Base-by-base conservation (phyloP, 2,329 filamentous ascomycete species). In the Epichloe gansuensis region DNA sequence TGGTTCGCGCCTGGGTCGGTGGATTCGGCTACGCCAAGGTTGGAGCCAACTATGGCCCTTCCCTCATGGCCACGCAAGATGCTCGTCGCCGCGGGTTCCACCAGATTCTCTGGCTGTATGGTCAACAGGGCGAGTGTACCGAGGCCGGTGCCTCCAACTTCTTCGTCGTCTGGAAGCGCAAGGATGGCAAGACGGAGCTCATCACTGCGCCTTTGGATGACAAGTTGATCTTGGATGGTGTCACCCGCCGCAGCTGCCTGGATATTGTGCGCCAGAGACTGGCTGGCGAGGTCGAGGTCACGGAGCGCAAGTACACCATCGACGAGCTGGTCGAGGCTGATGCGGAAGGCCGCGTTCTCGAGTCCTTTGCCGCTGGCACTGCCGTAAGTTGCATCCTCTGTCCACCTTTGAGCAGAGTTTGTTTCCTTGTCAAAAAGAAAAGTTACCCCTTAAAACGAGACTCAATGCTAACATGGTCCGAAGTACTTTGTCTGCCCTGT, bases 21-120 rank as follows among this genome's bases (percentile, higher is more conserved):
- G 91, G 91, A 9, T 95, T 94, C 67, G 91, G 91, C 1, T 91
- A 86, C 64, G 89, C 90, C 55, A 96, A 96, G 72, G 80, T 96
- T 37, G 91, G 91, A 52, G 91, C 91, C 56, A 96, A 95, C 75
- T 96, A 95, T 68, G 91, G 91, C 0, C 91, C 91, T 17, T 84
- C 81, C 21, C 76, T 96, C 51, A 75, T 88, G 51, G 87, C 88
- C 3, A 90, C 90, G 48, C 77, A 77, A 17, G 86, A 91, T 67
- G 91, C 91, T 3, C 74, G 82, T 52, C 73, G 72, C 11, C 72
- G 79, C 42, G 91, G 91, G 0, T 96, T 82, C 69, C 81, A 91
- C 64, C 91, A 96, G 75, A 85, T 96, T 52, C 78, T 96, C n/a
- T 96, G 91, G 91, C 77, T 96, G 49, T 93, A 95, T 63, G 89